Percentiles rank a stretch among this genome's conserved stretches.
Evolutionary conservation across 225 moss, liverwort and hornwort genomes (phyloP).

Genomic region (Pseudisothecium myosuroides): DNA sequence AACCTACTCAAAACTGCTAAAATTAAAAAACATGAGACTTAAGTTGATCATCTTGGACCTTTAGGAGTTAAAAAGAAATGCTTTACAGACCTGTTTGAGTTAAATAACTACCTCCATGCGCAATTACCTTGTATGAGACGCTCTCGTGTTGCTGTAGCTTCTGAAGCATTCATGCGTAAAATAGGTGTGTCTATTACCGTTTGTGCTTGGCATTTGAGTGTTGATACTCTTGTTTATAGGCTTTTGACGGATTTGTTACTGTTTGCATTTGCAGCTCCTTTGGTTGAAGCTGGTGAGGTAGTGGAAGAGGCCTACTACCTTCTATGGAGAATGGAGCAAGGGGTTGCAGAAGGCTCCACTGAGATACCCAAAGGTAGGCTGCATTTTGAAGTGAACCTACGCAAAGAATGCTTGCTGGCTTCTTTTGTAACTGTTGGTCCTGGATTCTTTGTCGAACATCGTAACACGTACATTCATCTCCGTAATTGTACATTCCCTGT

Average conservation of each 20-base stretch:
- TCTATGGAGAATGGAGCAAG: constrained; percentile 92
- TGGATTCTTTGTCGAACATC: background rate
- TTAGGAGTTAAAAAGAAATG: background rate
- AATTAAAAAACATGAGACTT: background rate
- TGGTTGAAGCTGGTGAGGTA: constrained; percentile 48
- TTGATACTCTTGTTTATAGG: background rate
- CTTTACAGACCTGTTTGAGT: background rate
- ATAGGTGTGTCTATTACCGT: background rate
- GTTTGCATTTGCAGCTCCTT: constrained; percentile 50
- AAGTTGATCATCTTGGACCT: background rate
- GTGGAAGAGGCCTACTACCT: constrained; percentile 69
- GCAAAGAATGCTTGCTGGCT: background rate
- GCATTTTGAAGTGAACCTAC: background rate
- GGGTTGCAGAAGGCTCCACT: constrained; percentile 74
- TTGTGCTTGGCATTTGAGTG: background rate
- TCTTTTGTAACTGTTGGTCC: background rate
- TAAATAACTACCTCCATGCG: background rate
- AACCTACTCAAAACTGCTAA: background rate
- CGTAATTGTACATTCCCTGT: background rate
- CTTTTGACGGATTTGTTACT: background rate
- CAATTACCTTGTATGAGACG: background rate
- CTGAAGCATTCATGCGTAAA: background rate
- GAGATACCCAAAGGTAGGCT: constrained; percentile 79
- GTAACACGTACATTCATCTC: background rate
- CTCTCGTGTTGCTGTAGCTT: constrained; percentile 5